These are phyloP conservation scores for Fusarium camptoceras DNA, from an alignment of 2,329 filamentous ascomycete species.

Conservation along the genomic window DNA sequence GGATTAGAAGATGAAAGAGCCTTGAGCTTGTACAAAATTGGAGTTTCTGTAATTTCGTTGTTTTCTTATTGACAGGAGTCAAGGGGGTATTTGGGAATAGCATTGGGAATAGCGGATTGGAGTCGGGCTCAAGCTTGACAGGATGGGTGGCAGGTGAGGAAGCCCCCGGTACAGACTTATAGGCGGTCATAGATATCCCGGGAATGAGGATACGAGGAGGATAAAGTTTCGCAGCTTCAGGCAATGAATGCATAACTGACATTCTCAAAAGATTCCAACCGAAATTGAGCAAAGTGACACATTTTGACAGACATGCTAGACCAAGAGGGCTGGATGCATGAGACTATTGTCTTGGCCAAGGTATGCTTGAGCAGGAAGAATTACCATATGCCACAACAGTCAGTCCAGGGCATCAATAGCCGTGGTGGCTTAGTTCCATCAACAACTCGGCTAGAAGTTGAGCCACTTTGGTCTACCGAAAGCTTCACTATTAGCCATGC, in stretches of 20 bases:
- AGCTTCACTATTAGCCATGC: background rate
- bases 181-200: slow-evolving; percentile 36
- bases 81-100: slow-evolving; percentile 1
- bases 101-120: slow-evolving; percentile 9
- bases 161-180: slow-evolving; percentile 15
- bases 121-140: background rate
- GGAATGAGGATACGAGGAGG: slow-evolving; percentile 27
- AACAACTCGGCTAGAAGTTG: background rate
- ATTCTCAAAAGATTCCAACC: slow-evolving; percentile 3
- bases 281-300: background rate
- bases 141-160: background rate
- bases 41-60: slow-evolving; percentile 24
- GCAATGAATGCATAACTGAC: slow-evolving; percentile 23
- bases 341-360: background rate
- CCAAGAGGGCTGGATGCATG: background rate
- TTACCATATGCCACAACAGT: background rate
- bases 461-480: slow-evolving; percentile 4
- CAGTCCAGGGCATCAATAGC: background rate
- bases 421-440: background rate
- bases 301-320: background rate
- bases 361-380: background rate
- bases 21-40: slow-evolving; percentile 7
- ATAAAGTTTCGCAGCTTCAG: slow-evolving; percentile 38
- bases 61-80: slow-evolving; percentile 20
- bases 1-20: slow-evolving; percentile 5